Conservation (phyloP, 2,329 filamentous ascomycete genomes). For the Colletotrichum sp. region DNA sequence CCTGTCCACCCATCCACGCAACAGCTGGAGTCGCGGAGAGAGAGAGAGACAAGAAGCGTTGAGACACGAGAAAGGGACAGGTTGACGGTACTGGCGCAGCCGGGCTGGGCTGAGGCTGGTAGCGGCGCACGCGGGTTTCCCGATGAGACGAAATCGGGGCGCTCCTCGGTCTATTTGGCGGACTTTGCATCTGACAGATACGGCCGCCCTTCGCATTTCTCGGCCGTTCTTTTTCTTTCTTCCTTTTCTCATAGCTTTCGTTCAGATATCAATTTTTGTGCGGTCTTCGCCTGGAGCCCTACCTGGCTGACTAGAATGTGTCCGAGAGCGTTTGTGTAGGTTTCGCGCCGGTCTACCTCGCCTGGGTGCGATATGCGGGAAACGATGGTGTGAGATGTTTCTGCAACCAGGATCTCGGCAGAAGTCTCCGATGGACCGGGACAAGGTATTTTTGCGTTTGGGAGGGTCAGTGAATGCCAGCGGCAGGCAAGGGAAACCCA, state of each 20-base stretch:
- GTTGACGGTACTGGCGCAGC: constrained; percentile 3
- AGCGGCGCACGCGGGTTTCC: background rate
- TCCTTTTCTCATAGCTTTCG: background rate
- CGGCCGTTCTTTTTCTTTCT: background rate
- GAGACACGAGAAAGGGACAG: background rate
- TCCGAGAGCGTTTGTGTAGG: background rate
- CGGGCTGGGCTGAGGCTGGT: constrained; percentile 1
- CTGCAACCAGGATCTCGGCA: background rate
- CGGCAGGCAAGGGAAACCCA: background rate
- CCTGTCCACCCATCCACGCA: background rate
- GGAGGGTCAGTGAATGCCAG: constrained; percentile 3
- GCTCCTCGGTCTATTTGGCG: background rate
- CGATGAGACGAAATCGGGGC: background rate
- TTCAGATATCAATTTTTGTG: background rate
- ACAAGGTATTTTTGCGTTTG: background rate
- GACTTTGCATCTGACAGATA: background rate
- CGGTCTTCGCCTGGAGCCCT: background rate
- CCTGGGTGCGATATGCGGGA: background rate
- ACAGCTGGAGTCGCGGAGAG: background rate
- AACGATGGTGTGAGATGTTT: background rate
- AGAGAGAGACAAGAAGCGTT: background rate
- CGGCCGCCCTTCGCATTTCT: background rate
- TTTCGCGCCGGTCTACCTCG: background rate
- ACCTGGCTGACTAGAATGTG: background rate
- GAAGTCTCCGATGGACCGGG: background rate